A percentile compares a stretch with the other conserved stretches of the same genome.
Conservation (phyloP, 306 rosid genomes). For the Cucumis cinereus region DNA sequence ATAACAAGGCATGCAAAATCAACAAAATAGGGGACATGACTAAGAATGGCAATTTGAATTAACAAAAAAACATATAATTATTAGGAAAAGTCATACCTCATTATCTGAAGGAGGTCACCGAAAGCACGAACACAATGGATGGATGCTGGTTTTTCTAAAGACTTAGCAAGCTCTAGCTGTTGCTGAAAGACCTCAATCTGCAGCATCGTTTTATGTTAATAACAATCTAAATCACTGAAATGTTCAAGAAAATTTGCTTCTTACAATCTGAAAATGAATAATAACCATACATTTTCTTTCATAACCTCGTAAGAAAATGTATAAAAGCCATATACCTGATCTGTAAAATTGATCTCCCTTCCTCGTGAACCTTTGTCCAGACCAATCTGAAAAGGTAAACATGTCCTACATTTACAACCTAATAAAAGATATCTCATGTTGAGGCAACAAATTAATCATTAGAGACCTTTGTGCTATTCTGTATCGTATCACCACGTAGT, state of each 20-base stretch:
- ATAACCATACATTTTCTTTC: constrained; percentile 15
- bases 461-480: background rate
- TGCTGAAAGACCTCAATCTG: constrained; percentile 64
- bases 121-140: constrained; percentile 84
- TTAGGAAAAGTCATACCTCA: constrained; percentile 43
- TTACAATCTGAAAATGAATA: background rate
- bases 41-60: background rate
- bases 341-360: constrained; percentile 46
- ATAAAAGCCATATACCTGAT: constrained; percentile 43
- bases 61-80: background rate
- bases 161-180: constrained; percentile 74
- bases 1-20: background rate
- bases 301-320: background rate
- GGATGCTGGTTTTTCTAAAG: constrained; percentile 69
- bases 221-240: background rate
- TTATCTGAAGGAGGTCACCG: constrained; percentile 67
- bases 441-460: background rate
- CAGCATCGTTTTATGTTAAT: background rate
- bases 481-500: background rate
- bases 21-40: background rate
- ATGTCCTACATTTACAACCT: background rate
- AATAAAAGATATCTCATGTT: background rate
- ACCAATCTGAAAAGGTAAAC: constrained; percentile 48
- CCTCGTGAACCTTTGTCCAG: constrained; percentile 80
- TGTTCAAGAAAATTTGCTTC: background rate